Evolutionary conservation across 2,329 filamentous ascomycete species (phyloP), one percentile per base, ranked within the genome.

Genomic region (Pseudocercospora vitis): DNA sequence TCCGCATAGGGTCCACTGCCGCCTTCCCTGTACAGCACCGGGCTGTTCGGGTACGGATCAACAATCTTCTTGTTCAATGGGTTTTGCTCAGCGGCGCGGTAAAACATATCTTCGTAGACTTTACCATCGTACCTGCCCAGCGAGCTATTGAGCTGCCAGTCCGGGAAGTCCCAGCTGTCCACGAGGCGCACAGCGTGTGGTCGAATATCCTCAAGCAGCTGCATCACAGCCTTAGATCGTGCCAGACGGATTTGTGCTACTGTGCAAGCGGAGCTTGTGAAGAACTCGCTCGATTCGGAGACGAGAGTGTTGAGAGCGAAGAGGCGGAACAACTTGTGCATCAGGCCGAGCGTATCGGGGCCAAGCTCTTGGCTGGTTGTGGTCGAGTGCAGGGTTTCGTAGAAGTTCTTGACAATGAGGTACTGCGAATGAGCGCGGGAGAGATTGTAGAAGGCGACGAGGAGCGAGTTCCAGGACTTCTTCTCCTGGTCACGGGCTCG

Each of bases 401-500:
- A 89, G 74, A 90, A 91, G 75, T 85, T 88, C 78, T 88, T 89
- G 59, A 90, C 86, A 0, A 90, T 80, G 62, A 89, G 79, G 71
- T 89, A 90, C 70, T 91, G 86, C 0, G 85, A 86, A 68, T 88
- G 86, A 0, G 87, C 87, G 4, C 86, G 89, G 53, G 80, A 85
- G 4, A 91, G 80, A 37, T 86, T 84, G 80, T 85, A 89, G 73
- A 91, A 90, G 72, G 90, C 86, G 11, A 90, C 84, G 12, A 91
- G 79, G 7, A 91, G 78, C 56, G 82, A 85, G 74, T 90, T 91
- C 87, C 86, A 91, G 0, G 85, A 81, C 65, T 83, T 82, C 77
- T 89, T 89, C 69, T 89, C 84, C 58, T 82, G 81, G 64, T 90
- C 87, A 42, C 87, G 80, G 73, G 88, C 85, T 71, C 86, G 85